Evolutionary conservation across 2,329 filamentous ascomycete species (phyloP).

Genomic region (Zymoseptoria ardabiliae): DNA sequence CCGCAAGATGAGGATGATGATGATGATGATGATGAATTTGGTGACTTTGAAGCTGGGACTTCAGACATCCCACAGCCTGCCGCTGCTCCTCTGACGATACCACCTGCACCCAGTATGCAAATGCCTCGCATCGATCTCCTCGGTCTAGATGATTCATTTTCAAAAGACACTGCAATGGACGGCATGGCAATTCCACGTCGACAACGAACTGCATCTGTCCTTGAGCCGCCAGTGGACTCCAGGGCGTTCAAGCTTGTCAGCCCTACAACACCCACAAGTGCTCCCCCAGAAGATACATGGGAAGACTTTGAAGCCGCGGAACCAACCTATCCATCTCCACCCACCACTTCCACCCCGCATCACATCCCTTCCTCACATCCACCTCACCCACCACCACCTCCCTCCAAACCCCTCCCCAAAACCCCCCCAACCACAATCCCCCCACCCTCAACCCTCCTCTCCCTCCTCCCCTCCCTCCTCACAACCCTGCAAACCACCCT

Average conservation of each 20-base stretch:
- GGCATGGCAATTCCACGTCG: constrained; percentile 7
- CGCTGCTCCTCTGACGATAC: not conserved
- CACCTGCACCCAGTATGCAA: not conserved
- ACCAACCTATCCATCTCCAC: constrained; percentile 2
- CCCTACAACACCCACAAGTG: constrained; percentile 11
- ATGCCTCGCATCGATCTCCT: constrained; percentile 24
- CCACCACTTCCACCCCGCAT: not conserved
- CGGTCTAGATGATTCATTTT: constrained; percentile 20
- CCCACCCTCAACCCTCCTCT: constrained; percentile 75
- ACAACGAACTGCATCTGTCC: constrained; percentile 5
- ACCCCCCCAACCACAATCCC: constrained; percentile 77
- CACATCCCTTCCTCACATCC: not conserved
- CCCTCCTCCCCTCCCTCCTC: constrained; percentile 66
- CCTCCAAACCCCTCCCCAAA: not conserved
- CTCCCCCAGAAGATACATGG: constrained; percentile 33
- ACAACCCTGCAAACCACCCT: constrained; percentile 56
- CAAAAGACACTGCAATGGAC: not conserved
- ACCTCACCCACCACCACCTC: not conserved
- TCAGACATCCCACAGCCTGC: not conserved
- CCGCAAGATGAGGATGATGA: constrained; percentile 20
- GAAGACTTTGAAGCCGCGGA: constrained; percentile 36
- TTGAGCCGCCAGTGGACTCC: constrained; percentile 11
- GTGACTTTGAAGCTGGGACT: constrained; percentile 26
- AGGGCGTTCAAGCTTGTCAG: constrained; percentile 27
- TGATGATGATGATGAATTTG: constrained; percentile 27